phyloP scores from a whole-genome alignment of 306 rosid species.

The Lathyrus sativus region DNA sequence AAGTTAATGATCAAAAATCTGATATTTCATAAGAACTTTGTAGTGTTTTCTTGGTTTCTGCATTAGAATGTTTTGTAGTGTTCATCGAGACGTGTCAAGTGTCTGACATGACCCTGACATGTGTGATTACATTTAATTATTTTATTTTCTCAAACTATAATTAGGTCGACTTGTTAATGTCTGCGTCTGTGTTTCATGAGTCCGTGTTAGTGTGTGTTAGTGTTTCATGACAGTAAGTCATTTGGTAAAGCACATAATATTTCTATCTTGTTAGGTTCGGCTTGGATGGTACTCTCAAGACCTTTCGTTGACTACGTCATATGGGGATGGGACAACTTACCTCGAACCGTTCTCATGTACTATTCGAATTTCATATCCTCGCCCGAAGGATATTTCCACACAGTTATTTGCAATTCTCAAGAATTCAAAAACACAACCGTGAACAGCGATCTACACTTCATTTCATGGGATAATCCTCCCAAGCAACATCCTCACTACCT shows the following conservation, averaged over 20 bases:
- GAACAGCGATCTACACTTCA: conserved; percentile 89
- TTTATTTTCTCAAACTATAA: no score
- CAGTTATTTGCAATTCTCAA: conserved; percentile 91
- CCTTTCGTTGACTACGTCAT: conserved; percentile 87
- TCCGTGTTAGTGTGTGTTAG: no score
- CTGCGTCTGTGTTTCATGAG: no score
- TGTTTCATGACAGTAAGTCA: no score
- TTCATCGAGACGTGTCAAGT: no score
- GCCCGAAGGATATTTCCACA: conserved; percentile 97
- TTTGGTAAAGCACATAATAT: no score
- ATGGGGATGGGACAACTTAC: conserved; percentile 99
- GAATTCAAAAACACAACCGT: conserved; percentile 95
- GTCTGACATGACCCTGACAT: no score
- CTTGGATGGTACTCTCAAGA: conserved; percentile 97
- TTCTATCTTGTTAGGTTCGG: conserved; percentile 70
- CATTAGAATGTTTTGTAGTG: background rate
- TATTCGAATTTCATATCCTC: conserved; percentile 92
- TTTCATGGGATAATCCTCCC: conserved; percentile 99
- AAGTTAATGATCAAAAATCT: background rate
- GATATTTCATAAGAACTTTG: background rate
- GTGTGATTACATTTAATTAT: no score
- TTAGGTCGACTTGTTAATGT: no score
- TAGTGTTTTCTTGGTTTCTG: background rate
- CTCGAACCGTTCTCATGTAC: conserved; percentile 92
- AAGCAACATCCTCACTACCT: conserved; percentile 99